phyloP scores from a whole-genome alignment of 345 rosid genomes.

The Hibiscus syriacus region DNA sequence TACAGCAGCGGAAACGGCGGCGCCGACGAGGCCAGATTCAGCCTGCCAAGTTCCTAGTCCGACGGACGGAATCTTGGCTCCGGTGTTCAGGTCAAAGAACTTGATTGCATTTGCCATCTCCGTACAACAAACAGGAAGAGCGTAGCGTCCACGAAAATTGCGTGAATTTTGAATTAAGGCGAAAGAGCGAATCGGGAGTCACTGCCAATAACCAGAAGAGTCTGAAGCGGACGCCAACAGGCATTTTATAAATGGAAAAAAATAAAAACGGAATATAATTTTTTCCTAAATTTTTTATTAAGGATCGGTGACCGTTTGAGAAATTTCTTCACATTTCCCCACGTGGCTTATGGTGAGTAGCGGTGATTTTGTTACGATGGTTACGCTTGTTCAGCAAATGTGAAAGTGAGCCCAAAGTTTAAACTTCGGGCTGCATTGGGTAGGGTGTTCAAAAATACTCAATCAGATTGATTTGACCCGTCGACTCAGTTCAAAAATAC shows the following conservation, averaged over 20 bases:
- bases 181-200: background rate
- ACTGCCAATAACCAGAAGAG: background rate
- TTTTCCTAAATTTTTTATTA: background rate
- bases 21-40: constrained; percentile 47
- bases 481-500: too few species aligned
- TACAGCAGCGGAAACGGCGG: constrained; percentile 39
- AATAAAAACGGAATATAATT: too few species aligned
- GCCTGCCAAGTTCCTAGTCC: constrained; percentile 75
- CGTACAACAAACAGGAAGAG: background rate
- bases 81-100: constrained; percentile 52
- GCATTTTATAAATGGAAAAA: background rate
- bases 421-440: too few species aligned
- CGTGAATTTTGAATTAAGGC: background rate
- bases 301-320: background rate
- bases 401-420: too few species aligned
- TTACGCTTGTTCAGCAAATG: background rate
- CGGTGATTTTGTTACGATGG: background rate
- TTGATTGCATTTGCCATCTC: constrained; percentile 40
- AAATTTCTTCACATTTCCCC: background rate
- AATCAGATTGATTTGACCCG: too few species aligned
- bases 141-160: background rate
- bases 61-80: constrained; percentile 59
- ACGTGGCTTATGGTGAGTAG: background rate
- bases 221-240: background rate
- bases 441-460: too few species aligned